A percentile compares a stretch with the other conserved stretches of the same genome.
These are phyloP conservation scores for Fusarium azukiicola DNA, from an alignment of 2,329 filamentous ascomycete genomes.

Conservation along the genomic window DNA sequence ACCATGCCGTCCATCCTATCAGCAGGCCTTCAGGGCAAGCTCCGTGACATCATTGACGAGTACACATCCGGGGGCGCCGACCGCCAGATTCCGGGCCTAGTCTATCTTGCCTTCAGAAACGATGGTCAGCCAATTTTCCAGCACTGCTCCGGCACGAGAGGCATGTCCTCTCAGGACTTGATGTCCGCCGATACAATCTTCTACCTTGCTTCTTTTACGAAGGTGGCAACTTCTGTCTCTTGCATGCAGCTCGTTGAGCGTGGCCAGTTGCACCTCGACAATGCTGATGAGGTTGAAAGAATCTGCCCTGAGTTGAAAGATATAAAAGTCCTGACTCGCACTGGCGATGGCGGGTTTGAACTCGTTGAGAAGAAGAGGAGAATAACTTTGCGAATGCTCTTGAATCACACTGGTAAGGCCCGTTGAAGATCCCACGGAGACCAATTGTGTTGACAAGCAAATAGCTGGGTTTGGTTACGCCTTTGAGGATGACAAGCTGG, in stretches of 20 bases:
- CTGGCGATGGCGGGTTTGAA: neutral
- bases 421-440: too few species aligned
- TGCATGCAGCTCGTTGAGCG: conserved; percentile 24
- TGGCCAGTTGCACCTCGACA: neutral
- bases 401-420: neutral
- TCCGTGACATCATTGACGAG: conserved; percentile 6
- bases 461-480: conserved; percentile 9
- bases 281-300: conserved; percentile 7
- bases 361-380: neutral
- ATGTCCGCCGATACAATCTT: conserved; percentile 16
- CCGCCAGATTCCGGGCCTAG: neutral
- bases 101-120: conserved; percentile 10
- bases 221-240: conserved; percentile 14
- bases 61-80: neutral
- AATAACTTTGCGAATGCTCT: neutral
- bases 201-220: conserved; percentile 24
- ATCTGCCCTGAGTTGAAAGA: conserved; percentile 14
- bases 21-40: neutral
- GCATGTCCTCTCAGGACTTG: neutral
- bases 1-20: conserved; percentile 1
- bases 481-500: conserved; percentile 1
- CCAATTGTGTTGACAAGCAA: neutral
- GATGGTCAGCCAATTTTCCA: conserved; percentile 13
- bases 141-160: neutral
- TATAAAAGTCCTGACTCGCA: neutral